Conservation (phyloP, 108 stramenopile species). For the Nannochloropsis gaditana region DNA sequence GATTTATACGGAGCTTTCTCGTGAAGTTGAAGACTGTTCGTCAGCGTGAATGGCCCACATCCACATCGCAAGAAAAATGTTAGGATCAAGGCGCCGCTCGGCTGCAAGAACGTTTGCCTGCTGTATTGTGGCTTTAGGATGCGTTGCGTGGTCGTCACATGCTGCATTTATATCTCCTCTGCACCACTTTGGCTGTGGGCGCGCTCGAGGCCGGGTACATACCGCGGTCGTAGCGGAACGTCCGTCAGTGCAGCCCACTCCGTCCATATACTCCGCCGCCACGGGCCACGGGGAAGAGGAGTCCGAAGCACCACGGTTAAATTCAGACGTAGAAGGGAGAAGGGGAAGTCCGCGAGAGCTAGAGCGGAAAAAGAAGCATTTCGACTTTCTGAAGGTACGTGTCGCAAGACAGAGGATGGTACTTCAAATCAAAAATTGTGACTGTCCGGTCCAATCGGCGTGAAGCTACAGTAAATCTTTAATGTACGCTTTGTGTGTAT, state of each 20-base stretch:
- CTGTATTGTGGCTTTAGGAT: background rate
- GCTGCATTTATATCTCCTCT: background rate
- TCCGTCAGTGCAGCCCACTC: background rate
- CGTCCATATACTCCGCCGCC: constrained; percentile 11
- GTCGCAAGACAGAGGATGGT: background rate
- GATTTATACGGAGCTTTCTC: too few relatives aligned
- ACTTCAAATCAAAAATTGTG: too few relatives aligned
- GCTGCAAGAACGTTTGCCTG: constrained; percentile 9
- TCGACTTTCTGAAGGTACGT: constrained; percentile 10
- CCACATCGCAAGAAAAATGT: background rate
- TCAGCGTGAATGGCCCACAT: background rate
- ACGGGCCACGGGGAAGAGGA: background rate
- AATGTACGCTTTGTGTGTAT: too few relatives aligned
- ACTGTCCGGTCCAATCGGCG: too few relatives aligned
- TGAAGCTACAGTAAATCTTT: too few relatives aligned
- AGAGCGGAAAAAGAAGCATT: constrained; percentile 12
- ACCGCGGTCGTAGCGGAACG: background rate
- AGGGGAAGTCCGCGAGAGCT: background rate
- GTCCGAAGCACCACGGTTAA: background rate
- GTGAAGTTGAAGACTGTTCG: constrained; percentile 15
- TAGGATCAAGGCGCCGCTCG: background rate
- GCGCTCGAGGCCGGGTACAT: background rate
- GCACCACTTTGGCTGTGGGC: background rate
- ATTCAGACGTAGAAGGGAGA: background rate
- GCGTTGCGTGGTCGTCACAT: constrained; percentile 1